Evolutionary conservation across 2,329 filamentous ascomycete species (phyloP).

Genomic region (Pseudocercospora musae): DNA sequence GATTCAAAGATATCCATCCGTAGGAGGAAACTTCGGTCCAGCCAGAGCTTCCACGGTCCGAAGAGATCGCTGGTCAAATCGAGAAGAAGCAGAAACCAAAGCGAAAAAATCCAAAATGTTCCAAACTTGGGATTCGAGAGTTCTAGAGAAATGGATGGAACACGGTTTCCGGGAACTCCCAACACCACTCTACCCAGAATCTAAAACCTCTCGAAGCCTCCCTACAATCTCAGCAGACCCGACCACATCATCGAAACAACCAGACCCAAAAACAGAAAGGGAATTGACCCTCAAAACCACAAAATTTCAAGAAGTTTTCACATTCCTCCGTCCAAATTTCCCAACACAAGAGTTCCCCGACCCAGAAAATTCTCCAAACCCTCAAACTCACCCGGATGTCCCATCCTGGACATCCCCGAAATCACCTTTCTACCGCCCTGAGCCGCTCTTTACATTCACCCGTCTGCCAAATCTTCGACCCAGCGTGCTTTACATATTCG

Average conservation of each 20-base stretch:
- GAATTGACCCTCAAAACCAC: constrained; percentile 71
- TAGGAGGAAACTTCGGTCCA: constrained; percentile 35
- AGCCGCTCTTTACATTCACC: constrained; percentile 55
- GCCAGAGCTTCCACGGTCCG: constrained; percentile 63
- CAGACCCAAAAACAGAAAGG: constrained; percentile 30
- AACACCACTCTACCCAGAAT: constrained; percentile 33
- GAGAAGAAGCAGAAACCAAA: constrained; percentile 61
- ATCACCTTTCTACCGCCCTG: constrained; percentile 64
- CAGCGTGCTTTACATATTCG: constrained; percentile 35
- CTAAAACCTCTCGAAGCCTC: constrained; percentile 16
- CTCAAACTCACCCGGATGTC: constrained; percentile 44
- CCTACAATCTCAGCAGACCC: constrained; percentile 30
- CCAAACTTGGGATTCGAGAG: constrained; percentile 74
- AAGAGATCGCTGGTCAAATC: constrained; percentile 78
- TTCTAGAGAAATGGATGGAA: constrained; percentile 68
- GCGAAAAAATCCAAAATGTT: constrained; percentile 75
- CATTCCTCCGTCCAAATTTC: constrained; percentile 64
- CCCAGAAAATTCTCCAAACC: constrained; percentile 36
- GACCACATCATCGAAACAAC: constrained; percentile 20
- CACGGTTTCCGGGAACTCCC: constrained; percentile 71
- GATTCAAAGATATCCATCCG: constrained; percentile 54
- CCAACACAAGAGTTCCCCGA: constrained; percentile 20
- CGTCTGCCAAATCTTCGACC: constrained; percentile 62
- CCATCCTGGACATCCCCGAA: constrained; percentile 28
- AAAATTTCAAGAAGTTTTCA: constrained; percentile 76